phyloP scores from a whole-genome alignment of 345 rosid species.

The Pseudoturritis turrita region DNA sequence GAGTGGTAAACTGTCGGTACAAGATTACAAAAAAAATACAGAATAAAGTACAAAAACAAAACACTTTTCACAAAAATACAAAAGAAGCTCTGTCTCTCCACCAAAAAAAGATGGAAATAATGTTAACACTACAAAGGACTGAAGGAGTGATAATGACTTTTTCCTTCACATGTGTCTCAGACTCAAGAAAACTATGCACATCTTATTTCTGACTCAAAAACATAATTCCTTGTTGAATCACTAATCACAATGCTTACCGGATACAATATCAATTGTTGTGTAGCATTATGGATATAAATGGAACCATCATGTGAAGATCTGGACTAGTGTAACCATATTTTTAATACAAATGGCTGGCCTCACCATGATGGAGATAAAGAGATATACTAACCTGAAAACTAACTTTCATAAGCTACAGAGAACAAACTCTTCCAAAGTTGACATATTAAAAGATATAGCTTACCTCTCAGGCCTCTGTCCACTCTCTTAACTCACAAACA shows the following conservation, averaged over 20 bases:
- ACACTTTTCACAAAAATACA: too few species aligned
- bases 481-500: slow-evolving; percentile 70
- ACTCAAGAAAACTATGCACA: slow-evolving; percentile 18
- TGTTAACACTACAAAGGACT: slow-evolving; percentile 8
- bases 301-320: not conserved
- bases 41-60: too few species aligned
- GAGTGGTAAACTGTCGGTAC: too few species aligned
- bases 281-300: not conserved
- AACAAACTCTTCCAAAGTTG: not conserved
- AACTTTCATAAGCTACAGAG: not conserved
- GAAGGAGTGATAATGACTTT: slow-evolving; percentile 12
- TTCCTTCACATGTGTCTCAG: slow-evolving; percentile 30
- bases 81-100: too few species aligned
- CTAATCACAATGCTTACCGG: not conserved
- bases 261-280: not conserved
- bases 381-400: not conserved
- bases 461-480: slow-evolving; percentile 52
- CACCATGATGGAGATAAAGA: not conserved
- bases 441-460: not conserved
- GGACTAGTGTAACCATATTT: not conserved
- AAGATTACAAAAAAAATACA: too few species aligned
- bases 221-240: not conserved
- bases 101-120: slow-evolving; percentile 12
- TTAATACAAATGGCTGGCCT: not conserved
- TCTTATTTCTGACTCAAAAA: not conserved